Conservation (phyloP, 1,284 basidiomycete genomes). For the Pseudozyma sp. region DNA sequence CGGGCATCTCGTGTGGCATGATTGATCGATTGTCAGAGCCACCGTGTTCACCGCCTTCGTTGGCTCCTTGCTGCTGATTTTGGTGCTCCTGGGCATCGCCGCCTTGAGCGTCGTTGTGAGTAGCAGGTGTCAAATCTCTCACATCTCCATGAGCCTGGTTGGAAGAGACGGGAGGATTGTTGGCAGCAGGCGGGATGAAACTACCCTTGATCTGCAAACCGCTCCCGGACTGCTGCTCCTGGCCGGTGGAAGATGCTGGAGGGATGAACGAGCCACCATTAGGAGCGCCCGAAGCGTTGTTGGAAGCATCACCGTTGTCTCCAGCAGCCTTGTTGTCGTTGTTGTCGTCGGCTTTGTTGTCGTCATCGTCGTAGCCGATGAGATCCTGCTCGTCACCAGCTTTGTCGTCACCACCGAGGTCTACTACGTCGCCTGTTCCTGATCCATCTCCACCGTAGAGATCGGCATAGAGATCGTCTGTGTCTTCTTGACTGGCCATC, state of each 20-base stretch:
- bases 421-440: conserved; percentile 28
- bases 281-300: conserved; percentile 11
- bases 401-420: conserved; percentile 37
- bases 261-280: conserved; percentile 37
- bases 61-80: background rate
- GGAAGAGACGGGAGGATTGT: conserved; percentile 6
- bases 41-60: background rate
- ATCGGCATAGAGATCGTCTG: conserved; percentile 62
- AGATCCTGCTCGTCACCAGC: conserved; percentile 40
- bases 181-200: conserved; percentile 43
- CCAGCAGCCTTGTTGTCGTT: conserved; percentile 5
- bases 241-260: conserved; percentile 23
- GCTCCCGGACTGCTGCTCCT: conserved; percentile 17
- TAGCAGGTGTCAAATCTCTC: conserved; percentile 29
- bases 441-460: conserved; percentile 52
- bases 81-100: background rate
- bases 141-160: conserved; percentile 35
- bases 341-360: conserved; percentile 5
- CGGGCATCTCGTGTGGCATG: conserved; percentile 93
- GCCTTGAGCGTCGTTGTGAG: conserved; percentile 16
- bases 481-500: conserved; percentile 54
- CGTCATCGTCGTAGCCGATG: conserved; percentile 41
- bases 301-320: conserved; percentile 2
- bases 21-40: conserved; percentile 73
- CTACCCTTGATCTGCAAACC: conserved; percentile 48